Evolutionary conservation across 768 basidiomycete genomes (phyloP).

Genomic region (Dacryopinax primogenitus): DNA sequence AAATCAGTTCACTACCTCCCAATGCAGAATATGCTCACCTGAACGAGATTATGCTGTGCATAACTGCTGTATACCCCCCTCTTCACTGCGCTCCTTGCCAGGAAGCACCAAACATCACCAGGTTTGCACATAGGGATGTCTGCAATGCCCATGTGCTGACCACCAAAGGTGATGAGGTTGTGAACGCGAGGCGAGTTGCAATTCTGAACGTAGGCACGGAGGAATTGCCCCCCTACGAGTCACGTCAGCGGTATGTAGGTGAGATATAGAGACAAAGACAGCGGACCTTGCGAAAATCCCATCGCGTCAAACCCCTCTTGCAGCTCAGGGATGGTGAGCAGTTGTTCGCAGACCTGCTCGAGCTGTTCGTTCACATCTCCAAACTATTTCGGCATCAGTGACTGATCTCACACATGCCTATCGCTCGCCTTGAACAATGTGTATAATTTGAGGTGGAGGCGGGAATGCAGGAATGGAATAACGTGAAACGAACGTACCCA

Average conservation of each 20-base stretch:
- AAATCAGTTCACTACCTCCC: neutral
- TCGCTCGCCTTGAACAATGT: no score
- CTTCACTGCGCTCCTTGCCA: constrained; percentile 48
- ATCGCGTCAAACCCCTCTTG: constrained; percentile 67
- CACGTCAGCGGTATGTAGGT: neutral
- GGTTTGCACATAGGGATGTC: constrained; percentile 55
- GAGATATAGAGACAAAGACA: neutral
- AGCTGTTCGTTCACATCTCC: constrained; percentile 67
- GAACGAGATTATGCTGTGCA: constrained; percentile 64
- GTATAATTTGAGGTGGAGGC: no score
- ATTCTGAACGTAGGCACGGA: constrained; percentile 69
- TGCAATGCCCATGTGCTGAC: constrained; percentile 76
- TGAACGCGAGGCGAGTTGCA: constrained; percentile 60
- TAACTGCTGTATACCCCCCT: constrained; percentile 57
- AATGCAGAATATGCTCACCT: constrained; percentile 32
- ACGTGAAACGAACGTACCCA: constrained; percentile 38
- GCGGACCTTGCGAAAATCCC: constrained; percentile 71
- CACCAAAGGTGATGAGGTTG: constrained; percentile 78
- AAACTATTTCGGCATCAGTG: constrained; percentile 36
- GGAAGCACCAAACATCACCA: constrained; percentile 55
- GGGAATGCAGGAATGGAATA: neutral
- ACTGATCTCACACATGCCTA: neutral
- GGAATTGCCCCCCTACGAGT: constrained; percentile 59
- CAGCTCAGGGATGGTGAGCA: constrained; percentile 52
- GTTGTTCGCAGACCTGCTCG: constrained; percentile 47